These are phyloP conservation scores for Pythium dissimile DNA, from an alignment of 352 stramenopile genomes.

Conservation along the genomic window DNA sequence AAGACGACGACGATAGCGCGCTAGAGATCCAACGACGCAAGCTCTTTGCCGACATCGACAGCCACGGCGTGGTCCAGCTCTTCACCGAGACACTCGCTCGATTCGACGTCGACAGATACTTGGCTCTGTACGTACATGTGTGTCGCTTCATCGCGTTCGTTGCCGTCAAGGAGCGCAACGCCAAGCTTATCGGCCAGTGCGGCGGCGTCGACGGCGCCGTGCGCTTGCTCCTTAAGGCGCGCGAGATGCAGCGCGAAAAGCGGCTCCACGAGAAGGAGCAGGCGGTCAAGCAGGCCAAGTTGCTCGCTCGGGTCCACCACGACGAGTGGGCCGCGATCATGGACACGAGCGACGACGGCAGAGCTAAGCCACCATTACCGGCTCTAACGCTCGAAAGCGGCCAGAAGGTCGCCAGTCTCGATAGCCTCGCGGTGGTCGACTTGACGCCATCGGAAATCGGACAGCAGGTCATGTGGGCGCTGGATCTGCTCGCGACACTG, in stretches of 20 bases:
- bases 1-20: neutral
- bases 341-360: constrained; percentile 26
- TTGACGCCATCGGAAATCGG: constrained; percentile 64
- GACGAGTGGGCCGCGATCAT: constrained; percentile 45
- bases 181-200: constrained; percentile 54
- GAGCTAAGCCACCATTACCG: too few relatives aligned
- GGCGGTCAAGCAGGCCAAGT: constrained; percentile 22
- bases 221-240: constrained; percentile 51
- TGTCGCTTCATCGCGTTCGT: constrained; percentile 64
- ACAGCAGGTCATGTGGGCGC: constrained; percentile 65
- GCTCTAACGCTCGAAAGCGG: constrained; percentile 21
- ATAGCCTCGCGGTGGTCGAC: constrained; percentile 48
- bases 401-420: constrained; percentile 32
- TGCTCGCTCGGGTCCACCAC: constrained; percentile 24
- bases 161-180: constrained; percentile 46
- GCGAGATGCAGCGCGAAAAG: constrained; percentile 53
- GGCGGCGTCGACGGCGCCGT: constrained; percentile 63
- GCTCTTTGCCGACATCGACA: constrained; percentile 45
- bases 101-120: constrained; percentile 55
- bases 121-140: constrained; percentile 54
- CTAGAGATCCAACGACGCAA: constrained; percentile 7
- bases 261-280: constrained; percentile 36
- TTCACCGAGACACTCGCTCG: constrained; percentile 37
- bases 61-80: constrained; percentile 32
- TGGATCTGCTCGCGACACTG: constrained; percentile 60